Conservation (phyloP, 257 asterid species). For the Gardenia jasminoides region DNA sequence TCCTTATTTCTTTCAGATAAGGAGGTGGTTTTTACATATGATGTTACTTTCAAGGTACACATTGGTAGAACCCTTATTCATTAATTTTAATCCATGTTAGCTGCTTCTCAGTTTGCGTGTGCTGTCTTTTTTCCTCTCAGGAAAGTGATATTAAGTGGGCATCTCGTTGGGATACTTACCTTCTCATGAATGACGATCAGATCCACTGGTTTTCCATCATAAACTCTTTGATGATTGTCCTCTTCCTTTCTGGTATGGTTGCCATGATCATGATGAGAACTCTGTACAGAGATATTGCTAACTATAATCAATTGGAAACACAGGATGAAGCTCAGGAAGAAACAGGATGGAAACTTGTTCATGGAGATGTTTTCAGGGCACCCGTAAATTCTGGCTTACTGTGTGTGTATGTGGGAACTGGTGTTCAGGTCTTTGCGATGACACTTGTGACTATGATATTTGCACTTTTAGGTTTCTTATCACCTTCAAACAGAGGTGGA, state of each 20-base stretch:
- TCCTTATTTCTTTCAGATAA: too few relatives aligned
- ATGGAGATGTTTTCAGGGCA: constrained; percentile 77
- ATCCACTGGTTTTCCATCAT: constrained; percentile 95
- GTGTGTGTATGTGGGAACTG: constrained; percentile 83
- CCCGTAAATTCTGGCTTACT: constrained; percentile 68
- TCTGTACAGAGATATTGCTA: constrained; percentile 78
- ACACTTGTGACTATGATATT: constrained; percentile 86
- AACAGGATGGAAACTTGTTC: constrained; percentile 93
- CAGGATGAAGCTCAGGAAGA: constrained; percentile 96
- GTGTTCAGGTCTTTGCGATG: constrained; percentile 77
- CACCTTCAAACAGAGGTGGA: constrained; percentile 90
- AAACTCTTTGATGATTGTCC: constrained; percentile 88
- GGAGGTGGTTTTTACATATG: constrained; percentile 67
- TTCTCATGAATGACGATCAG: constrained; percentile 91
- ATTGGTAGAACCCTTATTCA: constrained; percentile 4
- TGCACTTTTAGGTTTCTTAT: constrained; percentile 78
- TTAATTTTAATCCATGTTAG: neutral
- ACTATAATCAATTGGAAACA: constrained; percentile 82
- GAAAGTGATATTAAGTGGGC: constrained; percentile 89
- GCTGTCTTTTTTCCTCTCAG: constrained; percentile 31
- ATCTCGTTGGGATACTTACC: constrained; percentile 92
- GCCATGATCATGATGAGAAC: constrained; percentile 99
- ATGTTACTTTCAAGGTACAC: constrained; percentile 68
- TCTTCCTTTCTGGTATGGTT: constrained; percentile 92
- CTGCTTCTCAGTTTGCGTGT: neutral